phyloP scores from a whole-genome alignment of 164 flowering plant species.

The Vitis labrusca region DNA sequence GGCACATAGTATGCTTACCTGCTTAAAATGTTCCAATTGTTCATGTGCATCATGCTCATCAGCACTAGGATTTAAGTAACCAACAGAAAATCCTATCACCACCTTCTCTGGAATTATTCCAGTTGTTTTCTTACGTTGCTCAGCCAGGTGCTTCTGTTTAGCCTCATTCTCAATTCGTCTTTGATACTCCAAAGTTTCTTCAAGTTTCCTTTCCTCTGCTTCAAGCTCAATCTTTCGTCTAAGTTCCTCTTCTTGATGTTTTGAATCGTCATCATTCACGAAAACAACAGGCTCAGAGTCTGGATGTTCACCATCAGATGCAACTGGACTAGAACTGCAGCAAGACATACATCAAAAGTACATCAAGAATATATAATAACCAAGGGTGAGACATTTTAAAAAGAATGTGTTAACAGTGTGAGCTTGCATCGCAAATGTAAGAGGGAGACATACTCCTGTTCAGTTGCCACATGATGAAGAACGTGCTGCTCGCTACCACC shows the following conservation, averaged over 20 bases:
- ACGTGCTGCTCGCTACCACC: slow-evolving; percentile 38
- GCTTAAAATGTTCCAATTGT: slow-evolving; percentile 16
- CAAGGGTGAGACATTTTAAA: background rate
- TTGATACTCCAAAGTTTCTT: slow-evolving; percentile 93
- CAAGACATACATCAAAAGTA: slow-evolving; percentile 14
- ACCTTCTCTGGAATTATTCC: slow-evolving; percentile 28
- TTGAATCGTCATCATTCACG: slow-evolving; percentile 37
- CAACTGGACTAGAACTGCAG: slow-evolving; percentile 46
- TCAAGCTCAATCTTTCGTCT: slow-evolving; percentile 80
- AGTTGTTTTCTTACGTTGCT: slow-evolving; percentile 60
- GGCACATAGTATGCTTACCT: slow-evolving; percentile 16
- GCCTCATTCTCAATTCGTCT: slow-evolving; percentile 90
- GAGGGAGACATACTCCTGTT: slow-evolving; percentile 40
- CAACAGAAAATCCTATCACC: slow-evolving; percentile 15
- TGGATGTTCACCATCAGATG: slow-evolving; percentile 43
- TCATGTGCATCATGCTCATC: slow-evolving; percentile 18
- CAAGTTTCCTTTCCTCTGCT: slow-evolving; percentile 92
- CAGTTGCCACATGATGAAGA: slow-evolving; percentile 37
- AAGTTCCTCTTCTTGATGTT: slow-evolving; percentile 64
- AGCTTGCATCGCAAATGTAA: background rate
- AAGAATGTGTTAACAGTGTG: background rate
- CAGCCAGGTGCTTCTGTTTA: slow-evolving; percentile 85
- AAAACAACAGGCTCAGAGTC: slow-evolving; percentile 33
- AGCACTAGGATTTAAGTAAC: slow-evolving; percentile 8
- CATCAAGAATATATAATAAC: background rate